Percentiles rank a stretch among this genome's conserved stretches.
phyloP scores from a whole-genome alignment of 352 stramenopile genomes.

The Globisporangium mamillatum region DNA sequence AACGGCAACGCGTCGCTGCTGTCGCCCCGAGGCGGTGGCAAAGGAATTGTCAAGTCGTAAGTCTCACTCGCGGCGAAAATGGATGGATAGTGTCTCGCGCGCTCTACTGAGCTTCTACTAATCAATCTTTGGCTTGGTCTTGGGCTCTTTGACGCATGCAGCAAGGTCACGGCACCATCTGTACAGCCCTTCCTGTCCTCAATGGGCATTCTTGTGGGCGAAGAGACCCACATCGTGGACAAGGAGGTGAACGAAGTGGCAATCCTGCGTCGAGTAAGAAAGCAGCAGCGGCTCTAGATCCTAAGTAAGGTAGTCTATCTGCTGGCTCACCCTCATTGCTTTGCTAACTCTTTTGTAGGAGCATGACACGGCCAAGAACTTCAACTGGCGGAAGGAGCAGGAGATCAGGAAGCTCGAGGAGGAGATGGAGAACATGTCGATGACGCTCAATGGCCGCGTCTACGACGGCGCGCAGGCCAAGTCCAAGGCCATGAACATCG shows the following conservation, averaged over 20 bases:
- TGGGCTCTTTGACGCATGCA: conserved; percentile 8
- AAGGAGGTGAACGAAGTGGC: conserved; percentile 78
- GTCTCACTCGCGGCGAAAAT: background rate
- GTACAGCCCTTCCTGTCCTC: conserved; percentile 73
- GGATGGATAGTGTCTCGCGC: background rate
- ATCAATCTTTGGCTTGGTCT: background rate
- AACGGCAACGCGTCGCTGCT: conserved; percentile 34
- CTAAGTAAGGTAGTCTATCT: background rate
- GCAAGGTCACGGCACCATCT: conserved; percentile 62
- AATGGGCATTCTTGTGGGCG: conserved; percentile 66
- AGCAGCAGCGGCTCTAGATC: background rate
- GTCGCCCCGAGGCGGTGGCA: conserved; percentile 31
- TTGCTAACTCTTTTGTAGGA: conserved; percentile 34
- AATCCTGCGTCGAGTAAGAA: conserved; percentile 50
- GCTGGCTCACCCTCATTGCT: background rate
- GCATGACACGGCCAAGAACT: conserved; percentile 60
- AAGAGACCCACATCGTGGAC: conserved; percentile 78
- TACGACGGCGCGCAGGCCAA: conserved; percentile 57
- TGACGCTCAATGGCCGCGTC: conserved; percentile 61
- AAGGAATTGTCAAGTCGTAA: conserved; percentile 44
- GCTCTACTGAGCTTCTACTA: background rate
- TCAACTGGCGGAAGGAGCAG: conserved; percentile 64
- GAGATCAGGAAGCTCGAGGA: conserved; percentile 81
- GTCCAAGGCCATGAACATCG: conserved; percentile 58
- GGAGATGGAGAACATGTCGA: conserved; percentile 71